Evolutionary conservation across 2,329 filamentous ascomycete species (phyloP), one percentile per base, ranked within the genome.

Genomic region (Lachnellula arida): DNA sequence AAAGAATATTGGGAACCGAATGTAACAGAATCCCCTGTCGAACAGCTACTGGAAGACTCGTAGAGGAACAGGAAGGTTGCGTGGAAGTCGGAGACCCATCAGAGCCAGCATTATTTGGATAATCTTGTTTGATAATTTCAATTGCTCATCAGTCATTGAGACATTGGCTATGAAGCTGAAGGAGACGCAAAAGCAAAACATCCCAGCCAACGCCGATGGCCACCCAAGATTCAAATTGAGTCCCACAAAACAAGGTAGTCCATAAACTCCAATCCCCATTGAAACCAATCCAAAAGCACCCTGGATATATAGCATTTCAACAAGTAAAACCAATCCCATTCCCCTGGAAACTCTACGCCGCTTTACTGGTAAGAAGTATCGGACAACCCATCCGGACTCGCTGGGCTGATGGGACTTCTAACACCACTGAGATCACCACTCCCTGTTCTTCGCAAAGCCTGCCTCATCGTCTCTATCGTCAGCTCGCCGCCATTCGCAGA

Each of bases 401-500:
- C 74, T 1, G 84, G 84, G 65, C 83, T 86, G 35, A 78, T 73
- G 3, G 83, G 73, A 71, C 83, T 86, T 58, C 80, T 75, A 48
- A 77, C 69, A 48, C 73, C 75, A 62, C 78, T 77, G 55, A 97
- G 74, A 69, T 97, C 93, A 17, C 88, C 84, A 72, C 91, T 96
- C 46, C 86, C 89, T 14, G 91, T 96, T 71, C 89, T 87, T 68
- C 89, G 80, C 67, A 97, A 76, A 15, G 91, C 92, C 73, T 97
- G 91, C 51, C 87, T 81, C 92, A 97, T 96, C 4, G 92, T 97
- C 77, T 97, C 91, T 62, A 97, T 88, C 57, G 88, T 91, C 57
- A 97, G 76, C 60, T 96, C 92, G 25, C 85, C 82, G 46, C 77
- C 79, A 58, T 77, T 76, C 49, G 78, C 71, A 51, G 81, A 78